phyloP scores from a whole-genome alignment of 176 grass and related monocot species.

The Thalia dealbata region DNA sequence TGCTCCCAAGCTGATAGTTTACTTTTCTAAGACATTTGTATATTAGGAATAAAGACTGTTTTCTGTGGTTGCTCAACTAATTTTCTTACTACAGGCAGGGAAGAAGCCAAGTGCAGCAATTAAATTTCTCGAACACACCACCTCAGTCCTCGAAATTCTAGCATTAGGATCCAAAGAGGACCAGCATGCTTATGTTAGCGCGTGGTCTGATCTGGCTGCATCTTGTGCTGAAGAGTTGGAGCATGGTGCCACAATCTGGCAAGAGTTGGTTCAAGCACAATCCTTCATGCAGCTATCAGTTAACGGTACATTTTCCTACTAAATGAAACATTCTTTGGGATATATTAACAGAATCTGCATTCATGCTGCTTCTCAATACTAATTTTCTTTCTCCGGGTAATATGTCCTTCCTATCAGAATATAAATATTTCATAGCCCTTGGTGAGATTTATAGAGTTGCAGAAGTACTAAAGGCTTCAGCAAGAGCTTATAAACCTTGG shows the following conservation, averaged over 20 bases:
- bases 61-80: not conserved
- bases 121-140: conserved; percentile 41
- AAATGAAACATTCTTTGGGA: not conserved
- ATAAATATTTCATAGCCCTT: conserved; percentile 33
- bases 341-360: not conserved
- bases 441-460: conserved; percentile 49
- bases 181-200: conserved; percentile 30
- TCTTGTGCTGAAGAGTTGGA: conserved; percentile 47
- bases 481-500: conserved; percentile 51
- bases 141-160: conserved; percentile 28
- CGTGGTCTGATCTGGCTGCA: conserved; percentile 40
- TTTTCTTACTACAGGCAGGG: conserved; percentile 27
- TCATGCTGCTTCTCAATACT: not conserved
- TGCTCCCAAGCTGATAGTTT: not conserved
- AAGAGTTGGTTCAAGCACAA: conserved; percentile 32
- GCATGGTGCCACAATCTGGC: conserved; percentile 38
- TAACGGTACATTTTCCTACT: conserved; percentile 27
- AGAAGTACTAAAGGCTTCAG: conserved; percentile 30
- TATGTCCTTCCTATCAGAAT: conserved; percentile 28
- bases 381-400: conserved; percentile 2
- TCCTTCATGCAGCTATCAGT: conserved; percentile 23
- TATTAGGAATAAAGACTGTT: not conserved
- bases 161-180: conserved; percentile 47
- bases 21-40: not conserved
- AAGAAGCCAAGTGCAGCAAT: conserved; percentile 24